Conservation (phyloP, 2,329 filamentous ascomycete genomes). For the Cladophialophora immunda region DNA sequence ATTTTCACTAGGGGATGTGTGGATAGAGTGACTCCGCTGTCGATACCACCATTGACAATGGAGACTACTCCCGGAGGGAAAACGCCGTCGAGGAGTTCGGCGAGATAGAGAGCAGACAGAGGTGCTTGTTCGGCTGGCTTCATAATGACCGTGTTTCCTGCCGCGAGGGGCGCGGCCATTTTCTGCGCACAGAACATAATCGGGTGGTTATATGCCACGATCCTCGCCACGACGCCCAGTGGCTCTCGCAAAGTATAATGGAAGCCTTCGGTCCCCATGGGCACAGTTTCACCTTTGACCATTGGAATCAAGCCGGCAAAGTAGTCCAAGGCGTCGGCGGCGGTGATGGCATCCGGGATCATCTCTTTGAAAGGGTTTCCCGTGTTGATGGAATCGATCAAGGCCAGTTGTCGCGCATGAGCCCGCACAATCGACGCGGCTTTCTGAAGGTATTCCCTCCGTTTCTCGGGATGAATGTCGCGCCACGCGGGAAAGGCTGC, state of each 20-base stretch:
- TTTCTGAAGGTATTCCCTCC: conserved; percentile 40
- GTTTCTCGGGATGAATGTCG: conserved; percentile 37
- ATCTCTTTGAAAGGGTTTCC: conserved; percentile 43
- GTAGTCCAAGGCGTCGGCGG: conserved; percentile 38
- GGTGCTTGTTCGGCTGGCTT: conserved; percentile 71
- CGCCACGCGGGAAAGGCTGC: conserved; percentile 41
- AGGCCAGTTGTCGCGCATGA: conserved; percentile 40
- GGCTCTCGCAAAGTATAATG: conserved; percentile 81
- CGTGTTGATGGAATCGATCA: conserved; percentile 45
- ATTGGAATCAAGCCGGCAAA: conserved; percentile 42
- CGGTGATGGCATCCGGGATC: conserved; percentile 39
- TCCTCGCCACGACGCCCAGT: conserved; percentile 78
- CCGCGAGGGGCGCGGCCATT: conserved; percentile 70
- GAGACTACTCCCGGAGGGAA: conserved; percentile 53
- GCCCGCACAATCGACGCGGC: conserved; percentile 43
- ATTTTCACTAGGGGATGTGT: conserved; percentile 51
- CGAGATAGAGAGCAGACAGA: conserved; percentile 59
- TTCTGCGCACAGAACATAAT: conserved; percentile 83
- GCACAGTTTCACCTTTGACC: conserved; percentile 41
- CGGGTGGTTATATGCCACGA: conserved; percentile 84
- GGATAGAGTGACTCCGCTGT: conserved; percentile 43
- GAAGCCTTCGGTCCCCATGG: conserved; percentile 62
- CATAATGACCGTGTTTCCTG: conserved; percentile 65
- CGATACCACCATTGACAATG: conserved; percentile 42
- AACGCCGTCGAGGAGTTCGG: conserved; percentile 45